Evolutionary conservation across 108 stramenopile genomes (phyloP), one percentile per base, ranked within the genome.

Genomic region (Cyclostephanos tholiformis): DNA sequence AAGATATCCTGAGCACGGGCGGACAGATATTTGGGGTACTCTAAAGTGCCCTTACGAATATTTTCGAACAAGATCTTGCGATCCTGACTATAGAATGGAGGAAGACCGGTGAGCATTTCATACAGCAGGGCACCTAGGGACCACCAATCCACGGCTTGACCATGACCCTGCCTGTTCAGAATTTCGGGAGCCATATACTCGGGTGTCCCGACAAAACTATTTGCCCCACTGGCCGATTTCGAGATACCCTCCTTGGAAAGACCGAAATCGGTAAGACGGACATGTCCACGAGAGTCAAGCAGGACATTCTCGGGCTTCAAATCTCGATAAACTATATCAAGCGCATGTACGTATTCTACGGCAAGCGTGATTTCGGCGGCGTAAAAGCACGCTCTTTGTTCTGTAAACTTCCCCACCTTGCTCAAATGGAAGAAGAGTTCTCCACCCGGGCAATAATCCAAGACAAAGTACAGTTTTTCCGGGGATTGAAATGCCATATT

Each of bases 181-280:
- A 99, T 97, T 87, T 99, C 99, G 12, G 99, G 99, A n/a, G 99
- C 97, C 25, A 99, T 84, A 74, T 99, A 99, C 83, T 98, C 97
- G 3, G 99, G 99, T 19, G 99, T 99, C 51, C 99, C 98, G 69
- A 98, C 98, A 74, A 99, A 99, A 61, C 94, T 94, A 62, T 96
- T 91, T 39, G 98, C 98, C 35, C 98, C 98, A 23, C 87, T 85
- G 19, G 95, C 88, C 43, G 95, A 95, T 55, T 80, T 76, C 22
- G 87, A 93, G 58, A 98, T 95, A 1, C 98, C 98, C 63, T 98
- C 98, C 86, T 99, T 99, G 27, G 94, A 93, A 9, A 99, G 81
- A 0, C 99, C 99, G 74, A 99, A 99, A 77, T 99, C 99, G 9
- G 99, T 99, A 12, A 99, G 80, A 13, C 97, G 89, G 30, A 99